Base-by-base conservation (phyloP, 768 basidiomycete genomes). In the Termitomyces sp. region DNA sequence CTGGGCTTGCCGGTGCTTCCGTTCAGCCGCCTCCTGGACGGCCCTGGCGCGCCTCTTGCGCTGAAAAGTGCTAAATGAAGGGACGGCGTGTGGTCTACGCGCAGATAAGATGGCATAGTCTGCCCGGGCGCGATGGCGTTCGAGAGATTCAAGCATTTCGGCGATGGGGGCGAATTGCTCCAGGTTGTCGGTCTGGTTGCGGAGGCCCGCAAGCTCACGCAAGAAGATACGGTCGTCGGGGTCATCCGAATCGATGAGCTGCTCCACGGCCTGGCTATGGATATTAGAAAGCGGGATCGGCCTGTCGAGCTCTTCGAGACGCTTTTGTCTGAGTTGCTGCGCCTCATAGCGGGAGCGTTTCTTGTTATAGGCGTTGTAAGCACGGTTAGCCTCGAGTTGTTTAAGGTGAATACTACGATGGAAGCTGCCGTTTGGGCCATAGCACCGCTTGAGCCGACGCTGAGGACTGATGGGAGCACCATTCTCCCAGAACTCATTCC, bases 151-250 rank as follows among this genome's bases (percentile, higher is more conserved):
- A 6, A 54, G 16, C 31, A 32, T 23, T 5, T 35, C 32, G 4
- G 15, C 53, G 16, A 22, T 18, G 40, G 39, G 36, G 16, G 38
- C 54, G 16, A 53, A 44, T n/a, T 42, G 33, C 2, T 48, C 32
- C 22, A 59, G 35, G 20, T 53, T 50, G 56, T 39, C 23, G 33
- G 42, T 46, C 33, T 56, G 52, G 15, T 31, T n/a, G 7, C 47
- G 41, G 27, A 58, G 54, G 3, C 22, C 49, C 45, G 31, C 51
- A 15, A 60, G 53, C 44, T 60, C 50, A 11, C 42, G 42, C 23
- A 62, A 20, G 46, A 60, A 55, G 38, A 59, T 57, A 3, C 15
- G 44, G 35, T 60, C 58, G 18, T 56, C 55, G 9, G 32, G 38
- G 41, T 60, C 49, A 40, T 29, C 20, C 18, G 55, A 43, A 5